A percentile compares a stretch with the other conserved stretches of the same genome.
Conservation (phyloP, 2,329 filamentous ascomycete species). For the Eutypa lata region DNA sequence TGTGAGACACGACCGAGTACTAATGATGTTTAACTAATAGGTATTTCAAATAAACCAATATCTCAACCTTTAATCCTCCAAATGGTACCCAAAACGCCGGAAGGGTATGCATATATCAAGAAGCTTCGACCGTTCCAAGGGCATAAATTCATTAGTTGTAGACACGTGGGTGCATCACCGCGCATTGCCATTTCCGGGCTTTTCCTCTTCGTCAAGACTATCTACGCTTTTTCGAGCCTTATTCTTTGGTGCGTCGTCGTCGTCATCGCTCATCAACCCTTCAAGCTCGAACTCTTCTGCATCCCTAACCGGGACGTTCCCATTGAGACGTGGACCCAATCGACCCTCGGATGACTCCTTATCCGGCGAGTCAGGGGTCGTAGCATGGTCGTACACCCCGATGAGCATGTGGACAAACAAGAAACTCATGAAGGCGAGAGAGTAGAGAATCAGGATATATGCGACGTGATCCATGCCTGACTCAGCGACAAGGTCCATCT, state of each 20-base stretch:
- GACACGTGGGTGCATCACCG: not conserved
- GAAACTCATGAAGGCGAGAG: slow-evolving; percentile 84
- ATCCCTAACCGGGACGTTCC: slow-evolving; percentile 54
- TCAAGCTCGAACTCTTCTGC: slow-evolving; percentile 93
- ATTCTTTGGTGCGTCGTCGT: slow-evolving; percentile 50
- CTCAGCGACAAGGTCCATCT: slow-evolving; percentile 74
- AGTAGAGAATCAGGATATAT: slow-evolving; percentile 89
- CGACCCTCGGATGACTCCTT: slow-evolving; percentile 39
- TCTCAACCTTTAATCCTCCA: too few species aligned
- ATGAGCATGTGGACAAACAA: slow-evolving; percentile 87
- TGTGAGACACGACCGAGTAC: too few species aligned
- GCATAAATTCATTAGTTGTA: not conserved
- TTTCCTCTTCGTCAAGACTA: not conserved
- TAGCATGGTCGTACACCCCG: slow-evolving; percentile 70
- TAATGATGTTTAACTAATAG: too few species aligned
- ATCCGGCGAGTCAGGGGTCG: slow-evolving; percentile 31
- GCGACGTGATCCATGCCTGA: slow-evolving; percentile 83
- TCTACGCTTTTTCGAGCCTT: not conserved
- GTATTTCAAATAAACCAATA: too few species aligned
- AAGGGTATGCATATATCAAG: too few species aligned
- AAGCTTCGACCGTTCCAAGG: not conserved
- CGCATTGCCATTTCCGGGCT: not conserved
- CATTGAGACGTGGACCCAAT: slow-evolving; percentile 30
- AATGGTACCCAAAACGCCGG: too few species aligned
- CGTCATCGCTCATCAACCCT: slow-evolving; percentile 84